These are phyloP conservation scores for Funneliformis caledonium DNA, from an alignment of 371 early-diverging fungal species.

Conservation along the genomic window DNA sequence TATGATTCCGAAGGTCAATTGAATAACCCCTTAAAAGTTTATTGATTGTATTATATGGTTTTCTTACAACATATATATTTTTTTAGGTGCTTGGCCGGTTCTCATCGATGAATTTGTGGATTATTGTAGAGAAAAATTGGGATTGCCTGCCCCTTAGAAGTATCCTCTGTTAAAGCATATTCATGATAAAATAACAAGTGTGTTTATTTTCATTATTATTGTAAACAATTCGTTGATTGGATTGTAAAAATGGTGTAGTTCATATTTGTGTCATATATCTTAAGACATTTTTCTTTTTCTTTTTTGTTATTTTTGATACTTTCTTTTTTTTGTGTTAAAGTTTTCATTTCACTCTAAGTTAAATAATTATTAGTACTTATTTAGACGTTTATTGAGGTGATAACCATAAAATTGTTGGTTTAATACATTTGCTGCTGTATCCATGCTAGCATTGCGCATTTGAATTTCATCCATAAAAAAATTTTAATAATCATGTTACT, in stretches of 20 bases:
- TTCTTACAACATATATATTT: background rate
- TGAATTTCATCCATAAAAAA: background rate
- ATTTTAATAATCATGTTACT: background rate
- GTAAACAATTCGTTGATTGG: background rate
- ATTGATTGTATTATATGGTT: background rate
- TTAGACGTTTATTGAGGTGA: background rate
- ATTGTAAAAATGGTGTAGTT: background rate
- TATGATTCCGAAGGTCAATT: conserved; percentile 73
- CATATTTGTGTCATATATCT: background rate
- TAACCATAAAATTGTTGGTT: background rate
- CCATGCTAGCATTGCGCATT: background rate
- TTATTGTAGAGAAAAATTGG: conserved; percentile 34
- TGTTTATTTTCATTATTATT: background rate
- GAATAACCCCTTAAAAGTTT: background rate
- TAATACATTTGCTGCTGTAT: background rate
- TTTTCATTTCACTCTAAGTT: background rate
- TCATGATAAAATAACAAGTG: background rate
- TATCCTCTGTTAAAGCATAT: background rate
- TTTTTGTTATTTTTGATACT: background rate
- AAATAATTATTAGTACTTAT: background rate
- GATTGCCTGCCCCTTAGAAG: background rate
- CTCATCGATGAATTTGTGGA: conserved; percentile 67
- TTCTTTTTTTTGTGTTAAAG: background rate
- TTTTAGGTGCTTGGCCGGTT: conserved; percentile 76
- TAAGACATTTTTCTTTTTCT: background rate